These are phyloP conservation scores for Auricularia sp. DNA, from an alignment of 768 basidiomycete species.

Conservation along the genomic window DNA sequence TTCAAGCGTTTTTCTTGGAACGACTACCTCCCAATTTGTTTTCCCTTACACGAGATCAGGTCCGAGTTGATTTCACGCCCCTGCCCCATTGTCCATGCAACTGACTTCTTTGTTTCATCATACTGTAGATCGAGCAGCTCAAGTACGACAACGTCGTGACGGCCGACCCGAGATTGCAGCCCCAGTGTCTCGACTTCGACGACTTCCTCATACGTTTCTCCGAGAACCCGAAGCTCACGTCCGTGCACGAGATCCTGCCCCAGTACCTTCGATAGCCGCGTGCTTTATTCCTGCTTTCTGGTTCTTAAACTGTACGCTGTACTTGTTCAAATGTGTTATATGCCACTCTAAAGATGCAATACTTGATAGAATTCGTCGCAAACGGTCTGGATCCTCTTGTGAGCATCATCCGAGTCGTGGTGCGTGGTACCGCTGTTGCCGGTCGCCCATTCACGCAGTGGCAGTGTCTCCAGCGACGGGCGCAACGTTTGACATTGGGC, in stretches of 20 bases:
- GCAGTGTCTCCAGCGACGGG: no score
- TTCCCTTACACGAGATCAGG: constrained; percentile 63
- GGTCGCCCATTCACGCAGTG: no score
- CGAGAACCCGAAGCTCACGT: constrained; percentile 17
- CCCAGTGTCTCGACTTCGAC: constrained; percentile 19
- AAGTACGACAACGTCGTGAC: constrained; percentile 46
- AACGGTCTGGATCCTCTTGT: no score
- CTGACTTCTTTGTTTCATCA: not conserved
- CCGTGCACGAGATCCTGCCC: constrained; percentile 16
- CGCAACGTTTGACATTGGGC: no score
- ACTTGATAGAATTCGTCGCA: no score
- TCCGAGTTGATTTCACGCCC: constrained; percentile 15
- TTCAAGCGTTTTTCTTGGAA: constrained; percentile 60
- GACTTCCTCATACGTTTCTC: constrained; percentile 12
- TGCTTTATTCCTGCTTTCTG: not conserved
- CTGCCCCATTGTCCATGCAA: not conserved
- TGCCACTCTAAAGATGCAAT: no score
- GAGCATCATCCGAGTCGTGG: no score
- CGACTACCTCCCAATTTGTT: constrained; percentile 52
- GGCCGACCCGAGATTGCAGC: constrained; percentile 15
- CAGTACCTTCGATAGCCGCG: constrained; percentile 6
- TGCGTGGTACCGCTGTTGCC: no score
- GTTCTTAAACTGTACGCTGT: no score
- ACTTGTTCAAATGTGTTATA: no score
- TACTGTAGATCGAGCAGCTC: constrained; percentile 47